Conservation (phyloP, 306 rosid species). For the Sechiopsis laciniata region DNA sequence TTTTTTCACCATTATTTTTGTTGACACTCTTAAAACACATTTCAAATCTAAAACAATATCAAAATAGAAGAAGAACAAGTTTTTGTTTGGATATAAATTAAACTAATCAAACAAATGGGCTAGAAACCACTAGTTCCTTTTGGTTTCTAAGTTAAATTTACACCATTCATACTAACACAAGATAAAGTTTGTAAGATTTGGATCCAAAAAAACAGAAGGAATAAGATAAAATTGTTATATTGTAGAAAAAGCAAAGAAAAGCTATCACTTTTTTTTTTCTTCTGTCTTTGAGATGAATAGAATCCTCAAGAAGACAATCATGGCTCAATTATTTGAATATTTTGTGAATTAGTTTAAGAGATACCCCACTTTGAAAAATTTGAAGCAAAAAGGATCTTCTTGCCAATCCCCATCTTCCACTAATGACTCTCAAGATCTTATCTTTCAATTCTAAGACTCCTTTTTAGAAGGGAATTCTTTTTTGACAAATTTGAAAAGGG, state of each 20-base stretch:
- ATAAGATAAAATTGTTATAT: too few species aligned
- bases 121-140: too few species aligned
- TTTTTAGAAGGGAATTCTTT: background rate
- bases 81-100: too few species aligned
- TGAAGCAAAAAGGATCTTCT: background rate
- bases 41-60: background rate
- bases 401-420: conserved; percentile 19
- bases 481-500: background rate
- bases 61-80: too few species aligned
- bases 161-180: too few species aligned
- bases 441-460: conserved; percentile 19
- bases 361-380: background rate
- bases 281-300: background rate
- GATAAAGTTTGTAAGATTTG: too few species aligned
- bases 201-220: too few species aligned
- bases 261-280: too few species aligned
- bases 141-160: too few species aligned
- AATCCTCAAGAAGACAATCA: conserved; percentile 8
- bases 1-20: too few species aligned
- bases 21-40: background rate
- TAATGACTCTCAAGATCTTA: conserved; percentile 6
- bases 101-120: too few species aligned
- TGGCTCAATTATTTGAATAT: conserved; percentile 19
- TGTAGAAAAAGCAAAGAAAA: too few species aligned
- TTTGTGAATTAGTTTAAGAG: conserved; percentile 1